A percentile compares a stretch with the other conserved stretches of the same genome.
phyloP scores from a whole-genome alignment of 1,284 basidiomycete species.

The Ganoderma boninense region DNA sequence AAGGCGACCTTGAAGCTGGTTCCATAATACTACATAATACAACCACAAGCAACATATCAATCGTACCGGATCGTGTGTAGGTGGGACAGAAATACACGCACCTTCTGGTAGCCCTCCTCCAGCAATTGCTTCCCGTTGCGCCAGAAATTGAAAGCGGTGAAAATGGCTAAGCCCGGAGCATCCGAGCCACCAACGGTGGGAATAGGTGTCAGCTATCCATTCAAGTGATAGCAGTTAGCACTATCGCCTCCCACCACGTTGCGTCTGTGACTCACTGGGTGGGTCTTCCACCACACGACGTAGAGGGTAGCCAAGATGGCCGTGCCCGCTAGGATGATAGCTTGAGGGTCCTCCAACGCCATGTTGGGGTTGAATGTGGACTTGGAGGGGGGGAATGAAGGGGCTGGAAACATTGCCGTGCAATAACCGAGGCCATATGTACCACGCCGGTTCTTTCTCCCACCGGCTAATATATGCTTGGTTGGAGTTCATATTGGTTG shows the following conservation, averaged over 20 bases:
- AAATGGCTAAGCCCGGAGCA: slow-evolving; percentile 46
- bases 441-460: background rate
- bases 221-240: background rate
- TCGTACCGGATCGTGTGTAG: background rate
- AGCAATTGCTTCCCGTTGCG: slow-evolving; percentile 43
- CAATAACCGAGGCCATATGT: background rate
- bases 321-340: background rate
- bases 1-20: slow-evolving; percentile 46
- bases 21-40: slow-evolving; percentile 21
- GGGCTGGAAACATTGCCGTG: background rate
- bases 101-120: slow-evolving; percentile 48
- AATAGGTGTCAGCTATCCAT: slow-evolving; percentile 35
- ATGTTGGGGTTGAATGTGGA: background rate
- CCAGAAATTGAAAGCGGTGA: slow-evolving; percentile 41
- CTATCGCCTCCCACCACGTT: background rate
- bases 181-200: slow-evolving; percentile 46
- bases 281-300: slow-evolving; percentile 9
- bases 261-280: slow-evolving; percentile 9
- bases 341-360: slow-evolving; percentile 8
- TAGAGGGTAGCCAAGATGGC: background rate
- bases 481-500: background rate
- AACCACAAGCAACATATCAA: background rate
- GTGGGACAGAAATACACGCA: slow-evolving; percentile 24
- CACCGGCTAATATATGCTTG: no score
- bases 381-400: background rate